Conservation (phyloP, 2,329 filamentous ascomycete genomes). For the Colletotrichum eleusines region DNA sequence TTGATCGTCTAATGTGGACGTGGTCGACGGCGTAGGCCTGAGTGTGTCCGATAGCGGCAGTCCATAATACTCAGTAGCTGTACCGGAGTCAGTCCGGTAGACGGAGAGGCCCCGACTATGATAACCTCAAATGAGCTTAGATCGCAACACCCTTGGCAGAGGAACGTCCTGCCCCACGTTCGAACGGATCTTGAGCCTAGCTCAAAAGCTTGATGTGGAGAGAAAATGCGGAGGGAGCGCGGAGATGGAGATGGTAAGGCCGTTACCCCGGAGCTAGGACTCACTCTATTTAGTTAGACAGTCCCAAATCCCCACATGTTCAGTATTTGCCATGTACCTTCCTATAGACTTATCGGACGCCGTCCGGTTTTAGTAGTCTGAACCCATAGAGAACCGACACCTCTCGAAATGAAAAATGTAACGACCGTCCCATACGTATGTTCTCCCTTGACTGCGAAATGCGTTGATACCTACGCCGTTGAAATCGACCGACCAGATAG, state of each 20-base stretch:
- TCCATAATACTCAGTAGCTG: not conserved
- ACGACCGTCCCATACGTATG: not conserved
- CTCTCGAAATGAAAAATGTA: not conserved
- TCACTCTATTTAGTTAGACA: not conserved
- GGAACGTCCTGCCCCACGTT: not conserved
- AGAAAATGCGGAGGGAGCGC: not conserved
- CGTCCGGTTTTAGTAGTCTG: not conserved
- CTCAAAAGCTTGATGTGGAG: not conserved
- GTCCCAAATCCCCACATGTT: not conserved
- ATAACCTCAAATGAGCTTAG: not conserved
- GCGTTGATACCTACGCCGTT: not conserved
- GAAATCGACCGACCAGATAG: not conserved
- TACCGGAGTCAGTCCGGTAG: not conserved
- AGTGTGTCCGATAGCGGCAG: too few species aligned
- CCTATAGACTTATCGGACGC: not conserved
- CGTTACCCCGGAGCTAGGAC: not conserved
- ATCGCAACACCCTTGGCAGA: not conserved
- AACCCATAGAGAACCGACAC: not conserved
- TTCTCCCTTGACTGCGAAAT: not conserved
- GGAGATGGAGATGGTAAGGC: not conserved
- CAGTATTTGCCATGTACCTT: too few species aligned
- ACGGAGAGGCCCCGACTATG: not conserved
- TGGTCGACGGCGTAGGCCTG: too few species aligned
- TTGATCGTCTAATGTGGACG: not conserved
- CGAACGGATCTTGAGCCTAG: not conserved